Conservation (phyloP, 2,329 filamentous ascomycete species). For the Ophiostoma sp. region DNA sequence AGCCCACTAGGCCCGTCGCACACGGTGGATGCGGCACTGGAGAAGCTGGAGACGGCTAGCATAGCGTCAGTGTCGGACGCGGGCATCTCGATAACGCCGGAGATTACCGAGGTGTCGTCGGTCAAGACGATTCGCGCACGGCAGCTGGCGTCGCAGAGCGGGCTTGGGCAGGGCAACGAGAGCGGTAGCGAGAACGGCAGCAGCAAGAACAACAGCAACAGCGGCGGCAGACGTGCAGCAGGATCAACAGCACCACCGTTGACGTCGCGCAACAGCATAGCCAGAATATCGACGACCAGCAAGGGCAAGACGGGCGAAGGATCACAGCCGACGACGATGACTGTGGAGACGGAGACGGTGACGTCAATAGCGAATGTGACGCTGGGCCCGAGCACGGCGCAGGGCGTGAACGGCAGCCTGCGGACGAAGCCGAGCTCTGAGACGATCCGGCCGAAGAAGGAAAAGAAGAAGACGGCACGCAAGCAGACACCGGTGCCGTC, state of each 20-base stretch:
- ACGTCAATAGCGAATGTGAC: conserved; percentile 81
- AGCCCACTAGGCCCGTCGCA: conserved; percentile 69
- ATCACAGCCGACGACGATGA: conserved; percentile 87
- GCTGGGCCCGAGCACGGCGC: conserved; percentile 59
- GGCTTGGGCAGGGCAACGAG: conserved; percentile 38
- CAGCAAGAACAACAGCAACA: conserved; percentile 35
- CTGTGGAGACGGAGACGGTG: conserved; percentile 94
- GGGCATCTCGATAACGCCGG: conserved; percentile 40
- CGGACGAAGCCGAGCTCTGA: conserved; percentile 88
- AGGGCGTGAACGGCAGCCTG: conserved; percentile 65
- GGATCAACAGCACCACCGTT: conserved; percentile 39
- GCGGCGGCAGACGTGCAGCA: conserved; percentile 23
- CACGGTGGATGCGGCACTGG: conserved; percentile 36
- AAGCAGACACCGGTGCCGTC: conserved; percentile 68
- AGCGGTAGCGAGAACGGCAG: conserved; percentile 52
- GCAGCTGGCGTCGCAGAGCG: conserved; percentile 47
- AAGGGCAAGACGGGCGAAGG: conserved; percentile 68
- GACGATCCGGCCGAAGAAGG: conserved; percentile 90
- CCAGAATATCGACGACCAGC: conserved; percentile 44
- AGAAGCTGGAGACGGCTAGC: conserved; percentile 47
- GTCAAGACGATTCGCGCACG: conserved; percentile 43
- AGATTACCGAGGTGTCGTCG: conserved; percentile 38
- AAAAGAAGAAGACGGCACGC: conserved; percentile 73
- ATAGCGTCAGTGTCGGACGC: conserved; percentile 41
- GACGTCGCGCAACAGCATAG: conserved; percentile 58